Evolutionary conservation across 164 flowering plant genomes (phyloP).

Genomic region (Aristolochia contorta): DNA sequence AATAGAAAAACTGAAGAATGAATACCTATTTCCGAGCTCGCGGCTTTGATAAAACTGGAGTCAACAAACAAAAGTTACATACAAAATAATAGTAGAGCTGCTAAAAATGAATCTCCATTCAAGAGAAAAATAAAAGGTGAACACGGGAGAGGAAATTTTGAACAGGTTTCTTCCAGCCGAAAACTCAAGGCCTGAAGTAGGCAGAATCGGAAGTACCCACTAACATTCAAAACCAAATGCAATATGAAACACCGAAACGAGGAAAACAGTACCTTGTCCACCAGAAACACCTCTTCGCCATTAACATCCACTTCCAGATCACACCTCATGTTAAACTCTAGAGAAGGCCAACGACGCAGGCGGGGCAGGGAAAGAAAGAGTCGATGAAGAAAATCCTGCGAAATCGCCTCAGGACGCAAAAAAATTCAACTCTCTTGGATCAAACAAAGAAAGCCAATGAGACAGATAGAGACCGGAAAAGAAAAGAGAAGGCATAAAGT

Average conservation of each 20-base stretch:
- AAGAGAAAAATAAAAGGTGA: neutral
- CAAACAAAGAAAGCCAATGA: constrained; percentile 4
- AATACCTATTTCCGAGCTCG: too few species aligned
- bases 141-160: too few species aligned
- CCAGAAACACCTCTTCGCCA: constrained; percentile 39
- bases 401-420: neutral
- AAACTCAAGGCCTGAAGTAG: too few species aligned
- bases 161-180: too few species aligned
- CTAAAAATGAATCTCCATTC: neutral
- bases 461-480: constrained; percentile 1
- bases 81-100: neutral
- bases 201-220: neutral
- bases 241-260: neutral
- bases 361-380: neutral
- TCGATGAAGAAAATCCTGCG: too few species aligned
- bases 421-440: constrained; percentile 1
- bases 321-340: constrained; percentile 14
- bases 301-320: constrained; percentile 48
- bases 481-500: constrained; percentile 2
- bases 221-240: neutral
- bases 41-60: too few species aligned
- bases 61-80: too few species aligned
- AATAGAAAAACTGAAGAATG: too few species aligned
- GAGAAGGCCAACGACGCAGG: neutral
- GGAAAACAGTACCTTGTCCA: constrained; percentile 32